A percentile compares a stretch with the other conserved stretches of the same genome.
phyloP scores from a whole-genome alignment of 2,329 filamentous ascomycete genomes.

The Botrytis elliptica region DNA sequence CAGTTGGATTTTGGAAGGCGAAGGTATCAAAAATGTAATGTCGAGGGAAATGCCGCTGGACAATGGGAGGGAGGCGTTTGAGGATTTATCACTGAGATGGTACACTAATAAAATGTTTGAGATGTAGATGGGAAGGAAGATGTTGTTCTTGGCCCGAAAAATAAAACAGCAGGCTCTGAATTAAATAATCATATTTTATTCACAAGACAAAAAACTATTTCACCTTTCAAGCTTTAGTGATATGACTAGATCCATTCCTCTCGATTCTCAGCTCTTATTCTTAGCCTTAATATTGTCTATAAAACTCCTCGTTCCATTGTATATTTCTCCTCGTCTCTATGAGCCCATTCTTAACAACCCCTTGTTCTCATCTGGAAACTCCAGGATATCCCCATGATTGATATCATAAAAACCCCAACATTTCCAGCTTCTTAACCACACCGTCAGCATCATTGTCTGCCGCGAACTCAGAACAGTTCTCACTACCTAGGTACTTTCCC shows the following conservation, averaged over 20 bases:
- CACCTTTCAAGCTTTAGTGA: background rate
- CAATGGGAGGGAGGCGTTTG: constrained; percentile 16
- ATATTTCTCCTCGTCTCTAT: too few species aligned
- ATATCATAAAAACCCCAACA: too few species aligned
- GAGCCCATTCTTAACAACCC: too few species aligned
- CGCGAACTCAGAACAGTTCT: too few species aligned
- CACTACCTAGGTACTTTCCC: too few species aligned
- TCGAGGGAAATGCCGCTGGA: background rate
- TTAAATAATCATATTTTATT: background rate
- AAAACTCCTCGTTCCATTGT: too few species aligned
- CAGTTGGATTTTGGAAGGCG: background rate
- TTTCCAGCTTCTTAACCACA: too few species aligned
- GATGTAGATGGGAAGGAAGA: background rate
- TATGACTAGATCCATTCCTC: background rate
- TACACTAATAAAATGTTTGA: background rate
- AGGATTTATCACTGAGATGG: background rate
- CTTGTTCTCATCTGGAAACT: too few species aligned
- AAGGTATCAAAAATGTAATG: background rate
- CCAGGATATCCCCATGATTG: too few species aligned
- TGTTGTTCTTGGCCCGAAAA: rapidly evolving
- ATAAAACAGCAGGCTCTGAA: background rate
- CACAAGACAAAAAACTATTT: background rate
- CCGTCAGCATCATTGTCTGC: too few species aligned
- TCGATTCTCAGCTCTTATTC: background rate
- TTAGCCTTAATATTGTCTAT: too few species aligned